Evolutionary conservation across 306 rosid species (phyloP).

Genomic region (Rubus idaeus): DNA sequence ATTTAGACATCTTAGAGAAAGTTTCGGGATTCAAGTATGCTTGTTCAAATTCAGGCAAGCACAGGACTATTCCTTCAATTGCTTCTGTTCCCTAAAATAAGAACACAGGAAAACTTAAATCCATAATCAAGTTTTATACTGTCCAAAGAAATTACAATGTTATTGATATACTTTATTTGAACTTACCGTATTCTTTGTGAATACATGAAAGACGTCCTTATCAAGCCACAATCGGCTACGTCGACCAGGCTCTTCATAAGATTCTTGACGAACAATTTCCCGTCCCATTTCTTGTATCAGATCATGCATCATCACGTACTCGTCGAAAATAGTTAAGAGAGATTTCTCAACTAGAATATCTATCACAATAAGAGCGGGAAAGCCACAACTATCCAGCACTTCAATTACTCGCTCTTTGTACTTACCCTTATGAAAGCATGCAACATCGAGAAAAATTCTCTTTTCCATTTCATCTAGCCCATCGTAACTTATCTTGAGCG

Average conservation of each 20-base stretch:
- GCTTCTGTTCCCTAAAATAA: neutral
- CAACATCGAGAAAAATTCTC: neutral
- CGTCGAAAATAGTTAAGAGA: neutral
- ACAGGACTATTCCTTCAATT: neutral
- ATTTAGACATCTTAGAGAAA: neutral
- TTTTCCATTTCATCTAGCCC: neutral
- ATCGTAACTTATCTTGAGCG: neutral
- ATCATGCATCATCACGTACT: conserved; percentile 4
- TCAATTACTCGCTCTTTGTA: neutral
- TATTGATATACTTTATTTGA: neutral
- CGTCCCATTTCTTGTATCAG: conserved; percentile 17
- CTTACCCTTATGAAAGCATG: neutral
- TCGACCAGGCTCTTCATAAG: neutral
- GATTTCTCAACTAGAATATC: neutral
- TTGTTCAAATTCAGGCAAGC: neutral
- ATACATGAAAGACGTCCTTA: neutral
- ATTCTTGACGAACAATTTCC: conserved; percentile 5
- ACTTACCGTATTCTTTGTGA: neutral
- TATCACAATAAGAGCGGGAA: neutral
- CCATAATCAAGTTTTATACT: neutral
- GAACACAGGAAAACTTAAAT: neutral
- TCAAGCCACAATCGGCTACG: neutral
- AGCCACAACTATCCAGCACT: neutral
- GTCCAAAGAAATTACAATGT: neutral
- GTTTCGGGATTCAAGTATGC: neutral